Base-by-base conservation (phyloP, 805 yeast species). In the Candida tammaniensis region DNA sequence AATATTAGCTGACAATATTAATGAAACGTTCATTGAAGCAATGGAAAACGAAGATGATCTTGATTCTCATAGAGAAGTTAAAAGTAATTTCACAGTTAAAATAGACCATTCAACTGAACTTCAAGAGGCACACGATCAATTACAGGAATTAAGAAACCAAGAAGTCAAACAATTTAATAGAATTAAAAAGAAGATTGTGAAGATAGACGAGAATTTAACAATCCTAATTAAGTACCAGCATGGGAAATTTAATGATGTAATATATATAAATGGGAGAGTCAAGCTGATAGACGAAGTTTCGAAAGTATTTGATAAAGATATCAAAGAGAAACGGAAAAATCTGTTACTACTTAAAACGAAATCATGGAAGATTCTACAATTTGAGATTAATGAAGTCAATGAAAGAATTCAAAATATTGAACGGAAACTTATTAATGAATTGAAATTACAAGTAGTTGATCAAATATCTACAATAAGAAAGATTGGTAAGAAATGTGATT, bases 341-440 rank as follows among this genome's bases (percentile, higher is more conserved):
- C 61, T 68, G 13, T 56, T 78, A 0, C 49, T 74, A 3, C 66
- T 73, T 59, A 51, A 80, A 14, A 58, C 69, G 0, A 57, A 62
- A 19, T 55, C 63, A 1, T 68, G 74, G 52, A 80, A 88, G 78
- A 55, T 68, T 1, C 46, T 61, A 1, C 62, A 86, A 17, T 84
- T 84, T 0, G 49, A 59, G 5, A 56, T 82, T 11, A 74, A 75
- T 15, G 50, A 59, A 1, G 51, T 71, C 3, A 63, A 64, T n/a
- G 59, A 64, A 4, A 56, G 60, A 16, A 82, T 87, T 3, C 61
- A 64, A 10, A 47, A 47, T 2, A 79, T 76, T 36, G 96, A 89
- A 52, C 59, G 59, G 2, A 44, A 39, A 1, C 67, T 86, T 5
- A 56, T 87, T 5, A 64, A 66, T 4, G 52, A 56, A 1, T 61